Base-by-base conservation (phyloP, 1,284 basidiomycete species). In the Ustilago nuda region DNA sequence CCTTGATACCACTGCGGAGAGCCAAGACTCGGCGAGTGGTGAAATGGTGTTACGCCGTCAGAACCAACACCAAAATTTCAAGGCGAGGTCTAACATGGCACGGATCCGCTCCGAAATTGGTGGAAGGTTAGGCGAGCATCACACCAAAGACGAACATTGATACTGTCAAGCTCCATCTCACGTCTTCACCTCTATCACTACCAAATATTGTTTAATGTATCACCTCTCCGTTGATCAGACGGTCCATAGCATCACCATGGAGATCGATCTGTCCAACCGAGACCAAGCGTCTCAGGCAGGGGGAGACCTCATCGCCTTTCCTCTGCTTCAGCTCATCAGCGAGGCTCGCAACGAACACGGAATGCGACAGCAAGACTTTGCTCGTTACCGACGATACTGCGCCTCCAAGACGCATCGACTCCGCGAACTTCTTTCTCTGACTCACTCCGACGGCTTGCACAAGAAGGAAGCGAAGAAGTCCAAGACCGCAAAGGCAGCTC, bases 281-380 rank as follows among this genome's bases (percentile, higher is more conserved):
- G 75, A 70, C 2, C 54, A 73, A 43, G 67, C 37, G 30, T 52
- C 61, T 27, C 53, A 66, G 61, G 58, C 64, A 1, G 70, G 56
- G 9, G 64, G 65, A 55, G 60, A 56, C 5, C 41, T 56, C 17
- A 67, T 85, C 56, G 62, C 76, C 32, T 67, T 83, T 56, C 53
- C 78, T 92, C 93, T 93, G 33, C 89, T 97, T 48, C 90, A 92
- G 84, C 89, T 94, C 68, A 91, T 91, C 61, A 95, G 94, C 85
- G 92, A 94, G 85, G 94, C 97, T 83, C 91, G 95, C 66, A 94
- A 89, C 79, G 92, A 93, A 35, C 95, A 96, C 85, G 95, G 95
- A 27, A 88, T 96, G 78, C 91, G 95, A 69, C 95, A 94, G 84
- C 93, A 92, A 83, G 94, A 98, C 86, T 92, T 91, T 86, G 88